Base-by-base conservation (phyloP, 129 eudicot species). In the Escallonia rubra region DNA sequence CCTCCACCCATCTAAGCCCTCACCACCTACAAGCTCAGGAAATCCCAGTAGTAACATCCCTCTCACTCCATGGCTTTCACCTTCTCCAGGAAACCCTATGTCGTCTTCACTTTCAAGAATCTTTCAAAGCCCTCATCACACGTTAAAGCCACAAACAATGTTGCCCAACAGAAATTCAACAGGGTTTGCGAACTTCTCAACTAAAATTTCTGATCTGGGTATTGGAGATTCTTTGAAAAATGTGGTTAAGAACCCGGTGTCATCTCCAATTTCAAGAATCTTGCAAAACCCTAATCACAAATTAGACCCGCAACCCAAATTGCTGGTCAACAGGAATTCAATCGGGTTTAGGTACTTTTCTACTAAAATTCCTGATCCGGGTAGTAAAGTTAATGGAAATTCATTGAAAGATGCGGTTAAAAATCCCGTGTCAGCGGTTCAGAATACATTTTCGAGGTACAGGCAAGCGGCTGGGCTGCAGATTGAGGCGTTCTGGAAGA, bases 401-500 rank as follows among this genome's bases (percentile, higher is more conserved):
- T 70, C 76, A 73, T 77, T 76, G 50, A 78, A 78, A 71, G 72
- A 78, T 41, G 67, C 76, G 78, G 74, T 81, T 61, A 80, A 90
- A 34, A 82, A 86, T 41, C 99, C 96, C 3, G 78, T 45, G 1
- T 61, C 41, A 13, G 81, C 66, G 8, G 76, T 76, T 51, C 73
- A 53, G 78, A 75, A 66, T 3, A 74, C 80, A 23, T 63, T 86
- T 54, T 70, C 75, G 10, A 65, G 92, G 77, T 93, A 87, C 73
- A 64, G 65, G 75, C 90, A 75, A 45, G 99, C 95, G 0, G 89
- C 79, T 39, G 83, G 90, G 34, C 66, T 93, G 88, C 99, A 93
- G 64, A 77, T 89, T 58, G 99, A 93, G 62, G 96, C 96, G 39
- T 93, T 93, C 61, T 89, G 91, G 95, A 89, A 83, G 87, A 84